These are phyloP conservation scores for Sarocladiaceae sp. DNA, from an alignment of 2,329 filamentous ascomycete genomes.

Conservation along the genomic window DNA sequence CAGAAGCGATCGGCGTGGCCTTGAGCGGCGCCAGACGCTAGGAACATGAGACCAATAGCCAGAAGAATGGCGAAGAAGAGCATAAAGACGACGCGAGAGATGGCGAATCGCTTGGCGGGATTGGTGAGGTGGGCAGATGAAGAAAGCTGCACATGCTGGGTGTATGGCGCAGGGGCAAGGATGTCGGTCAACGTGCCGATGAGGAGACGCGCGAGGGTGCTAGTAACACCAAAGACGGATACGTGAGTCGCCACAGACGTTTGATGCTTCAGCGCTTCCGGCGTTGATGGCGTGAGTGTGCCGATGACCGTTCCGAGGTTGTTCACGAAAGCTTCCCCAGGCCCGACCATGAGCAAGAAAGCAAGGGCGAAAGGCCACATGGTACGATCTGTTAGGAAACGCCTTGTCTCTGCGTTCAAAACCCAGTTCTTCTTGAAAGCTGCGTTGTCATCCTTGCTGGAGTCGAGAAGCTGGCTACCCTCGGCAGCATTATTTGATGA, in stretches of 20 bases:
- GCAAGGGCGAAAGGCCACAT: conserved; percentile 94
- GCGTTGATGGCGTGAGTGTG: conserved; percentile 62
- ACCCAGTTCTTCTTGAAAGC: conserved; percentile 79
- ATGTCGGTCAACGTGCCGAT: conserved; percentile 86
- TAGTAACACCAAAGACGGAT: conserved; percentile 83
- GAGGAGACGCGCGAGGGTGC: conserved; percentile 82
- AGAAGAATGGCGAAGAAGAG: conserved; percentile 68
- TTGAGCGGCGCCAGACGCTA: conserved; percentile 71
- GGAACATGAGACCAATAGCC: conserved; percentile 67
- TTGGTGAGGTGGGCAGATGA: conserved; percentile 16
- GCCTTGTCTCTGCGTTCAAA: conserved; percentile 81
- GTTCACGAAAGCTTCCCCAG: conserved; percentile 97
- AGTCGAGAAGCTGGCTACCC: conserved; percentile 33
- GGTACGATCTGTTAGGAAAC: conserved; percentile 79
- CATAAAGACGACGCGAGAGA: conserved; percentile 78
- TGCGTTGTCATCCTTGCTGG: conserved; percentile 39
- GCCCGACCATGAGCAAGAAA: conserved; percentile 89
- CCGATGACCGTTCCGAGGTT: conserved; percentile 92
- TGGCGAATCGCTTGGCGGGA: conserved; percentile 38
- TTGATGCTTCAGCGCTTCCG: conserved; percentile 29
- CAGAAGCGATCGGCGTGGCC: conserved; percentile 75
- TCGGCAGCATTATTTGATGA: conserved; percentile 37
- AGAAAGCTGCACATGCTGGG: conserved; percentile 46
- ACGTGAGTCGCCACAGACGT: conserved; percentile 80
- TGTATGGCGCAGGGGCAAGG: conserved; percentile 63